phyloP scores from a whole-genome alignment of 2,329 filamentous ascomycete genomes.

The Macroventuria anomochaeta region DNA sequence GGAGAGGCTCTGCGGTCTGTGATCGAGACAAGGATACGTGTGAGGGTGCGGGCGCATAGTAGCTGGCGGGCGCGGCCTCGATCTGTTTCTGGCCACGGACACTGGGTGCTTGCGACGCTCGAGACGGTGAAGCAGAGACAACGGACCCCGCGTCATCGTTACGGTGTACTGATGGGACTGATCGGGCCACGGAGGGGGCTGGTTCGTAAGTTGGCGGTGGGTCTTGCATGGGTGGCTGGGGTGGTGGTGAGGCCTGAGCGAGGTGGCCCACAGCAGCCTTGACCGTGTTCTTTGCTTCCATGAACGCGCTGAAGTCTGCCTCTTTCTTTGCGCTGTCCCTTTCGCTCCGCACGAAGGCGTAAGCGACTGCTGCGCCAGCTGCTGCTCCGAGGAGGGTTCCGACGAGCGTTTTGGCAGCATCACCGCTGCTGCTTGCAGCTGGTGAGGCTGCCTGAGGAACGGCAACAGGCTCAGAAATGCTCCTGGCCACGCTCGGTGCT shows the following conservation, averaged over 20 bases:
- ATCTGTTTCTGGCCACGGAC: constrained; percentile 45
- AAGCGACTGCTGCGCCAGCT: constrained; percentile 77
- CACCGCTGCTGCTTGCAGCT: constrained; percentile 48
- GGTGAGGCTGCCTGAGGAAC: constrained; percentile 34
- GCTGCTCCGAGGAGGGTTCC: constrained; percentile 81
- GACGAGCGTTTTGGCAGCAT: constrained; percentile 69
- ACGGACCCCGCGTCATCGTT: constrained; percentile 48
- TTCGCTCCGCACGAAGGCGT: constrained; percentile 72
- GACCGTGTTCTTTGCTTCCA: constrained; percentile 41
- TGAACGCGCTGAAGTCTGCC: constrained; percentile 47
- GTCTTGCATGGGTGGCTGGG: constrained; percentile 35
- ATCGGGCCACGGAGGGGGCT: constrained; percentile 27
- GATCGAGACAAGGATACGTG: constrained; percentile 39
- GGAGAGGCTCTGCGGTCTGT: constrained; percentile 27
- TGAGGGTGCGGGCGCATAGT: constrained; percentile 44
- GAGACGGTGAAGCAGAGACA: constrained; percentile 36
- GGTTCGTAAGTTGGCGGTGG: constrained; percentile 43
- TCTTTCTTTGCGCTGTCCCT: constrained; percentile 55
- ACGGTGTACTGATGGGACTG: constrained; percentile 41
- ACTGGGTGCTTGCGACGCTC: constrained; percentile 24
- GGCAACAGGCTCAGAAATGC: constrained; percentile 41
- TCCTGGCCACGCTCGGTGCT: constrained; percentile 37
- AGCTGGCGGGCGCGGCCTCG: constrained; percentile 48
- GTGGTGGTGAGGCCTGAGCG: constrained; percentile 39
- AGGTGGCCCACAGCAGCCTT: constrained; percentile 37